These are phyloP conservation scores for Malassezia arunalokei DNA, from an alignment of 1,284 basidiomycete genomes.

Conservation along the genomic window DNA sequence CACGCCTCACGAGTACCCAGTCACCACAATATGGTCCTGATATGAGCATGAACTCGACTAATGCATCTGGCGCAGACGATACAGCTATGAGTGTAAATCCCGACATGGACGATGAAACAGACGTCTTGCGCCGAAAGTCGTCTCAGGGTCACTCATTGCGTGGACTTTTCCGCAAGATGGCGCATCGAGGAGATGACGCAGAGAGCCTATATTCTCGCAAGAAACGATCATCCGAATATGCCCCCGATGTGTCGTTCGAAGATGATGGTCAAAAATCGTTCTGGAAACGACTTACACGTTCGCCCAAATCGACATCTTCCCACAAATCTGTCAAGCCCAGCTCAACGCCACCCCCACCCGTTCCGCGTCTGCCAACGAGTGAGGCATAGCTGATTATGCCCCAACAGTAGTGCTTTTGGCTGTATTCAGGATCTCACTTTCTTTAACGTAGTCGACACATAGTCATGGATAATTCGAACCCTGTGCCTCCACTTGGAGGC, in stretches of 20 bases:
- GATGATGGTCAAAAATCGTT: slow-evolving; percentile 1
- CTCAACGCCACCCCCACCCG: slow-evolving; percentile 58
- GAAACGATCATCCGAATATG: background rate
- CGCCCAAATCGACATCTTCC: slow-evolving; percentile 2
- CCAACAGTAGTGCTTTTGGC: too few species aligned
- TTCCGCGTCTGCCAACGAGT: slow-evolving; percentile 65
- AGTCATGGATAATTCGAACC: too few species aligned
- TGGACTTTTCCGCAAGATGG: slow-evolving; percentile 2
- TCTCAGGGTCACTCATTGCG: background rate
- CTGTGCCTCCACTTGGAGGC: too few species aligned
- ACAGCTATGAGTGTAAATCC: too few species aligned
- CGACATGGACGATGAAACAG: background rate
- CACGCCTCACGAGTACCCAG: background rate
- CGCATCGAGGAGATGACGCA: background rate
- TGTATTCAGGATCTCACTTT: too few species aligned
- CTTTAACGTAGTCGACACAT: too few species aligned
- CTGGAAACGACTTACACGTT: slow-evolving; percentile 6
- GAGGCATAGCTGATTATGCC: slow-evolving; percentile 49
- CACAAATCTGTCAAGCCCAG: background rate
- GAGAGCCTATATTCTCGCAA: background rate
- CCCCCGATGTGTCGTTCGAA: background rate
- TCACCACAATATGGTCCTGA: too few species aligned
- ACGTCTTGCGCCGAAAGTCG: background rate
- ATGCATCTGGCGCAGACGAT: too few species aligned
- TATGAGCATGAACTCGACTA: too few species aligned